A percentile compares a stretch with the other conserved stretches of the same genome.
Evolutionary conservation across 768 basidiomycete species (phyloP).

Genomic region (Trichaptum fuscoviolaceum): DNA sequence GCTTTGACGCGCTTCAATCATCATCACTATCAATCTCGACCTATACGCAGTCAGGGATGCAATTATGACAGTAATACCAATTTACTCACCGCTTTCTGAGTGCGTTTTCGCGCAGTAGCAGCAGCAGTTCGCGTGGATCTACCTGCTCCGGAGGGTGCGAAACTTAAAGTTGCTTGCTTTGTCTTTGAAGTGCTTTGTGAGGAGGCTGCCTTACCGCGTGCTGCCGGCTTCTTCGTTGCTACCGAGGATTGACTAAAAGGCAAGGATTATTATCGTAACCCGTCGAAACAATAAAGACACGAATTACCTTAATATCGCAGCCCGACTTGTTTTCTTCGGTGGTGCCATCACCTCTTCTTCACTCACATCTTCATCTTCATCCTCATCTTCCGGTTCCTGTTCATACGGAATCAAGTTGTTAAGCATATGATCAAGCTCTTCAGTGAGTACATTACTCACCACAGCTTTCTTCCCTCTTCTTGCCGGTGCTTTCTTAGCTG

Average conservation of each 20-base stretch:
- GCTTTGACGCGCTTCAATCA: too few species aligned
- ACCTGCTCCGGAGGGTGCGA: constrained; percentile 51
- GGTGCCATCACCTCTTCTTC: constrained; percentile 43
- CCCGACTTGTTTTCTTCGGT: constrained; percentile 54
- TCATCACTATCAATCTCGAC: constrained; percentile 11
- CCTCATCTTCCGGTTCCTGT: constrained; percentile 39
- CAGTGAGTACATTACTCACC: constrained; percentile 16
- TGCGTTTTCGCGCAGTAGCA: constrained; percentile 57
- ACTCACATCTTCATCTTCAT: constrained; percentile 53
- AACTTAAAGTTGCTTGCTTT: constrained; percentile 56
- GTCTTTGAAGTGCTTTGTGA: constrained; percentile 16
- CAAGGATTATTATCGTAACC: neutral
- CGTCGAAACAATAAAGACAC: constrained; percentile 3
- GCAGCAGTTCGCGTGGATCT: constrained; percentile 63
- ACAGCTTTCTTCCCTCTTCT: constrained; percentile 53
- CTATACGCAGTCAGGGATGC: constrained; percentile 2
- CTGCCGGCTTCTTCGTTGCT: constrained; percentile 49
- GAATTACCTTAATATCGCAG: constrained; percentile 58
- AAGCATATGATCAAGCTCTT: neutral
- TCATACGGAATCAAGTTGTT: constrained; percentile 35
- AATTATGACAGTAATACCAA: neutral
- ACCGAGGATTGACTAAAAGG: constrained; percentile 30
- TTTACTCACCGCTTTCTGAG: constrained; percentile 39
- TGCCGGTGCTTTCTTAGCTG: constrained; percentile 32
- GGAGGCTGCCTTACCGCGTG: constrained; percentile 38